A percentile compares a stretch with the other conserved stretches of the same genome.
These are phyloP conservation scores for Curvularia sp. DNA, from an alignment of 2,329 filamentous ascomycete genomes.

Conservation along the genomic window DNA sequence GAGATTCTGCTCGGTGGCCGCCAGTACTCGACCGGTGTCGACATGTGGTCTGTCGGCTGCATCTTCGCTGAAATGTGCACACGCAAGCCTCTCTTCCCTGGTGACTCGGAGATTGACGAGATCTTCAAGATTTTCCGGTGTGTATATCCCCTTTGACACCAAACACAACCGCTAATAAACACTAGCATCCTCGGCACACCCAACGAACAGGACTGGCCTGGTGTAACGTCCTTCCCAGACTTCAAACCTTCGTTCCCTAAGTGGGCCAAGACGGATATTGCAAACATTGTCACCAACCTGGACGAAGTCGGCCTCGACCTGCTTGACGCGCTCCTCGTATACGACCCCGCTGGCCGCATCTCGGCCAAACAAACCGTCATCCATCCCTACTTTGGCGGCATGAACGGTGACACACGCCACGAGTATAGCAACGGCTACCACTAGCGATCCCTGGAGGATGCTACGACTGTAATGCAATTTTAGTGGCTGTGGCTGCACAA, in stretches of 20 bases:
- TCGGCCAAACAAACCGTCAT: conserved; percentile 86
- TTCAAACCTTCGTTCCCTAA: conserved; percentile 93
- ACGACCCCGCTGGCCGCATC: conserved; percentile 84
- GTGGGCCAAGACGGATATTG: conserved; percentile 75
- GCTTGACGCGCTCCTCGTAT: conserved; percentile 75
- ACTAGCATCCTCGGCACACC: conserved; percentile 75
- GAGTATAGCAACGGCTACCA: conserved; percentile 52
- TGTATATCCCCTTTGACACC: conserved; percentile 68
- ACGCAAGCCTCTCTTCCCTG: conserved; percentile 88
- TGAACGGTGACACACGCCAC: conserved; percentile 44
- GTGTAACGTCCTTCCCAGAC: conserved; percentile 92
- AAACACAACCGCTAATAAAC: conserved; percentile 15
- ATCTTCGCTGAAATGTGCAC: conserved; percentile 98
- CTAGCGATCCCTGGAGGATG: conserved; percentile 31
- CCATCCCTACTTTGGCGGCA: conserved; percentile 78
- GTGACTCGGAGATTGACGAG: conserved; percentile 91
- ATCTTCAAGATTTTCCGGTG: conserved; percentile 95
- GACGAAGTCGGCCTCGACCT: conserved; percentile 75
- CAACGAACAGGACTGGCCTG: conserved; percentile 81
- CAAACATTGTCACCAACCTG: conserved; percentile 72
- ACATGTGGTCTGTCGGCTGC: conserved; percentile 95
- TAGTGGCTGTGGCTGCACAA: conserved; percentile 31
- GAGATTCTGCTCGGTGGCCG: conserved; percentile 90
- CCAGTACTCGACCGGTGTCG: conserved; percentile 91
- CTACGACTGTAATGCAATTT: conserved; percentile 40